These are phyloP conservation scores for Yamadazyma mexicana DNA, from an alignment of 1,139 yeast species.

Conservation along the genomic window DNA sequence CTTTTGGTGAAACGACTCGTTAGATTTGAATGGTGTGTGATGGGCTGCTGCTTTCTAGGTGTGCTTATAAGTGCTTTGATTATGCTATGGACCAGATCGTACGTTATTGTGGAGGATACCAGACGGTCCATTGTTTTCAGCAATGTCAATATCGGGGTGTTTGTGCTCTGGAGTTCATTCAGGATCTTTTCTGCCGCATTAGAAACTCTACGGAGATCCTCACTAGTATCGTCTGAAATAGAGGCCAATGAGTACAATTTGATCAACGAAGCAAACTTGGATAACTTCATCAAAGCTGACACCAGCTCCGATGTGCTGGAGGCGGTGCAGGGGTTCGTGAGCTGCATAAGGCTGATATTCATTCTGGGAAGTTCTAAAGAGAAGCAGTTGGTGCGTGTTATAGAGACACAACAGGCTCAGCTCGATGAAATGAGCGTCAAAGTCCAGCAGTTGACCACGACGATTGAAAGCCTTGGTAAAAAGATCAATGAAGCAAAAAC, in stretches of 20 bases:
- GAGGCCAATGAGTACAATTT: constrained; percentile 11
- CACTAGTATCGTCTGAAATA: constrained; percentile 1
- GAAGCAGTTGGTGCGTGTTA: background rate
- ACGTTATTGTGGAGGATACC: constrained; percentile 28
- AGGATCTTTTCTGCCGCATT: constrained; percentile 16
- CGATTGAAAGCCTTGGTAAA: background rate
- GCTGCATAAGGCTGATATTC: too few relatives aligned
- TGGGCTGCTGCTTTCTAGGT: constrained; percentile 24
- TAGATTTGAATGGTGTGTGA: constrained; percentile 24
- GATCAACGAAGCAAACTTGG: constrained; percentile 13
- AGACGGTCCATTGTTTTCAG: constrained; percentile 31
- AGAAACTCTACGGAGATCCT: background rate
- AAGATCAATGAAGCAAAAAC: background rate
- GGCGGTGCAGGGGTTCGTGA: background rate
- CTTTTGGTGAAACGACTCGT: constrained; percentile 16
- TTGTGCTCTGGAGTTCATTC: constrained; percentile 30
- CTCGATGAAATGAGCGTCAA: background rate
- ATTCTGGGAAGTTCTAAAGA: too few relatives aligned
- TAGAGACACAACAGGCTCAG: background rate
- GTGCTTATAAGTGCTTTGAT: constrained; percentile 24
- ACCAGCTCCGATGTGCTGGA: background rate
- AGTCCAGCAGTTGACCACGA: background rate
- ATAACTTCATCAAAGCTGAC: background rate
- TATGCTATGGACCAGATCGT: constrained; percentile 27
- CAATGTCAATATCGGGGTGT: constrained; percentile 31